phyloP scores from a whole-genome alignment of 495 filamentous ascomycete species.

The Parathielavia appendiculata region DNA sequence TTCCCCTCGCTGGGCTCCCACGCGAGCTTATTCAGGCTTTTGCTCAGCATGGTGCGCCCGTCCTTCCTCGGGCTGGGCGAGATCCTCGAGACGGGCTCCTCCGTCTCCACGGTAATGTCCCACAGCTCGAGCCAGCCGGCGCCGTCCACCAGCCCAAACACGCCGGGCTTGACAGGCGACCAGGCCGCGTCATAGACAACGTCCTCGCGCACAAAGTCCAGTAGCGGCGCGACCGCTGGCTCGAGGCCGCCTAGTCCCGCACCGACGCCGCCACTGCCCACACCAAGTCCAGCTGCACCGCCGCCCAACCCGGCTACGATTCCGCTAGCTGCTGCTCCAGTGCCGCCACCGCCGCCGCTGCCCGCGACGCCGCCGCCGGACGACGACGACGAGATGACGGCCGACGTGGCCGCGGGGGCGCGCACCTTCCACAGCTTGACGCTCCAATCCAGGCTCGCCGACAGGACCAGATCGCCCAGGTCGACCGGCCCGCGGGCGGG shows the following conservation, averaged over 20 bases:
- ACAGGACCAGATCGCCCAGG: conserved; percentile 89
- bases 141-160: conserved; percentile 91
- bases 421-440: conserved; percentile 94
- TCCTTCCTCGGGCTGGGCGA: conserved; percentile 59
- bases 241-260: conserved; percentile 18
- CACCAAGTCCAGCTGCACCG: conserved; percentile 40
- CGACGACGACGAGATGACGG: conserved; percentile 23
- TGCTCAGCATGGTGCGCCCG: conserved; percentile 56
- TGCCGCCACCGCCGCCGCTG: conserved; percentile 45
- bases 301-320: no score
- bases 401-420: conserved; percentile 62
- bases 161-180: conserved; percentile 85
- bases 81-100: conserved; percentile 78
- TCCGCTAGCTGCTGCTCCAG: conserved; percentile 31
- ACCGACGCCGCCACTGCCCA: conserved; percentile 32
- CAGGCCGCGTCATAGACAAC: conserved; percentile 93
- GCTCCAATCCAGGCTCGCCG: conserved; percentile 85
- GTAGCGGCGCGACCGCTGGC: conserved; percentile 59
- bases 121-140: conserved; percentile 91
- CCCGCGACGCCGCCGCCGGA: neutral
- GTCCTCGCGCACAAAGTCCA: conserved; percentile 89
- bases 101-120: conserved; percentile 87
- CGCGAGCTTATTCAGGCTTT: conserved; percentile 84
- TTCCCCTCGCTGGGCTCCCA: conserved; percentile 91
- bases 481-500: conserved; percentile 86